phyloP scores from a whole-genome alignment of 2,329 filamentous ascomycete species.

The Cylindrodendrum hubeiense region DNA sequence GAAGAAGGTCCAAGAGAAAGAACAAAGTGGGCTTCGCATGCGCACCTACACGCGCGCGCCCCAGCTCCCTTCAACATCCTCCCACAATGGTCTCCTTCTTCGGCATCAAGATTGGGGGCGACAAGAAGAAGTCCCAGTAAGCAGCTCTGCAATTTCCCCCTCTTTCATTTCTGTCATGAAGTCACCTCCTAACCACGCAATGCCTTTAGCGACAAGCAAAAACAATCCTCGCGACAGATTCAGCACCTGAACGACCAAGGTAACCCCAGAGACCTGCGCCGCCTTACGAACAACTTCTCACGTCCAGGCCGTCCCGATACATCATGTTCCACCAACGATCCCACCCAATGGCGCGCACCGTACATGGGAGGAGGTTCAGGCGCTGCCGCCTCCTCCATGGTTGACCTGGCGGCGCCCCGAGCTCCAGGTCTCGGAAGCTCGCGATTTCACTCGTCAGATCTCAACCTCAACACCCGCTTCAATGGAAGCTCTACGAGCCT shows the following conservation, averaged over 20 bases:
- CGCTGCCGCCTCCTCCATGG: conserved; percentile 57
- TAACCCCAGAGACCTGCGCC: conserved; percentile 42
- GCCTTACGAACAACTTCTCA: conserved; percentile 51
- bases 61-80: neutral
- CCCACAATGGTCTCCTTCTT: conserved; percentile 69
- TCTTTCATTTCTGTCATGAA: neutral
- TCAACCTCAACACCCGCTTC: conserved; percentile 53
- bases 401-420: conserved; percentile 54
- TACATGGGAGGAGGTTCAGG: conserved; percentile 52
- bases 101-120: conserved; percentile 66
- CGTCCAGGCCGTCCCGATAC: conserved; percentile 56
- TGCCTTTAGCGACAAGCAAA: conserved; percentile 39
- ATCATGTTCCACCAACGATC: conserved; percentile 49
- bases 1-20: neutral
- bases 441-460: conserved; percentile 53
- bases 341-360: conserved; percentile 49
- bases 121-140: conserved; percentile 69
- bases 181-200: conserved; percentile 20
- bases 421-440: conserved; percentile 40
- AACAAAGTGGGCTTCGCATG: conserved; percentile 15
- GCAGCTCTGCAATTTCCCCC: conserved; percentile 9
- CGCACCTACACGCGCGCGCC: neutral
- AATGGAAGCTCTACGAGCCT: conserved; percentile 53
- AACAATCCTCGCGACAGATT: conserved; percentile 28
- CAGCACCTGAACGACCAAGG: conserved; percentile 26